Evolutionary conservation across 441 rosid genomes (phyloP).

Genomic region (Jatropha multifida): DNA sequence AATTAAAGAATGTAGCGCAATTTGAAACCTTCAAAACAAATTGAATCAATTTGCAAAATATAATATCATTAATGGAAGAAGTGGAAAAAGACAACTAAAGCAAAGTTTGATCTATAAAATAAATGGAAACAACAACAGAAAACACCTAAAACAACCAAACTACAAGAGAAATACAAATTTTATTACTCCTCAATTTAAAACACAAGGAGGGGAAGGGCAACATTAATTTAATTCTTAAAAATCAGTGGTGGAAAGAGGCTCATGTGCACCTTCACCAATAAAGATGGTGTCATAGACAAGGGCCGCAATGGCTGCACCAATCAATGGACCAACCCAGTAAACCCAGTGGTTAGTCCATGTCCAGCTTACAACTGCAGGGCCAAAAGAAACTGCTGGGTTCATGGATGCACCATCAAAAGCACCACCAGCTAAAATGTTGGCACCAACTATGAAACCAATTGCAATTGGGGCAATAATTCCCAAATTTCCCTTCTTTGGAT

Average conservation of each 20-base stretch:
- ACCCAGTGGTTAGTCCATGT: conserved; percentile 80
- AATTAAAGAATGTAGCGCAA: no score
- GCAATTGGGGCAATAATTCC: conserved; percentile 75
- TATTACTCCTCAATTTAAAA: conserved; percentile 22
- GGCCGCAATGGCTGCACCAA: conserved; percentile 70
- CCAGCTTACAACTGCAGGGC: conserved; percentile 89
- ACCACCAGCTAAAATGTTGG: conserved; percentile 81
- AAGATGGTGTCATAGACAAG: conserved; percentile 59
- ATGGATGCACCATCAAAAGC: conserved; percentile 85
- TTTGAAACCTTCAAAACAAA: no score
- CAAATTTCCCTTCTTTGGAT: conserved; percentile 65
- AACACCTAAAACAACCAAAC: conserved; percentile 10
- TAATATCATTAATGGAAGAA: conserved; percentile 14
- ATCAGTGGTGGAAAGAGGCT: conserved; percentile 53
- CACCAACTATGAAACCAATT: conserved; percentile 81
- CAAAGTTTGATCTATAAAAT: neutral
- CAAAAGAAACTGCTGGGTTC: conserved; percentile 85
- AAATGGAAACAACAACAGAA: conserved; percentile 5
- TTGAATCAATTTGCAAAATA: neutral
- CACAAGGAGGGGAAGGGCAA: conserved; percentile 12
- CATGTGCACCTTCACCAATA: conserved; percentile 41
- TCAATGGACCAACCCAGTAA: conserved; percentile 78
- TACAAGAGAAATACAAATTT: conserved; percentile 10
- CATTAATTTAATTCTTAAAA: conserved; percentile 32
- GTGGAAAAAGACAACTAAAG: neutral